Evolutionary conservation across 2,329 filamentous ascomycete genomes (phyloP).

Genomic region (Sporothrix humicola): DNA sequence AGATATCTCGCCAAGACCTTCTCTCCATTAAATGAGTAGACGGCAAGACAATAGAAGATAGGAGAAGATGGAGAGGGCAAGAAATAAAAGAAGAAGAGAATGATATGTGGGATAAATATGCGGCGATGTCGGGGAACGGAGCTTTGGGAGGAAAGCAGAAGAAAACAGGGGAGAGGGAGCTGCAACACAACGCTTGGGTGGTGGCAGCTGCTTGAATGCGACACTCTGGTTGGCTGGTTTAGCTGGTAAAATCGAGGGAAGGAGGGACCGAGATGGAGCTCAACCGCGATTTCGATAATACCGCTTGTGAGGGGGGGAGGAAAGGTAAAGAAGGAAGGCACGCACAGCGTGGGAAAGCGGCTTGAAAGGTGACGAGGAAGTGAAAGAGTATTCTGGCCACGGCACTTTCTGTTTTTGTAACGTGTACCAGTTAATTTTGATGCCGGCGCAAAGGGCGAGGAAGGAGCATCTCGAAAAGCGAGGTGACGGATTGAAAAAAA

Average conservation of each 20-base stretch:
- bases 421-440: not conserved
- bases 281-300: not conserved
- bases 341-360: not conserved
- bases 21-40: conserved; percentile 31
- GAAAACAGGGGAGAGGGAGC: not conserved
- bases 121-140: conserved; percentile 11
- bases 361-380: not conserved
- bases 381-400: not conserved
- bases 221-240: conserved; percentile 31
- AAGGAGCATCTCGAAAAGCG: not conserved
- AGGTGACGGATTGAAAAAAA: conserved; percentile 26
- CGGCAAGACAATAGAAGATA: not conserved
- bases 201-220: conserved; percentile 32
- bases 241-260: conserved; percentile 17
- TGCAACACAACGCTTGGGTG: conserved; percentile 23
- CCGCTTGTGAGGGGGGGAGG: conserved; percentile 3
- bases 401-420: not conserved
- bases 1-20: conserved; percentile 9
- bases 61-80: not conserved
- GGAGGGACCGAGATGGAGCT: not conserved
- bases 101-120: not conserved
- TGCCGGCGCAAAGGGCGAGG: too few relatives aligned
- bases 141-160: not conserved
- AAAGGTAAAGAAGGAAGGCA: not conserved
- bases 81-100: conserved; percentile 6